Evolutionary conservation across 257 asterid species (phyloP).

Genomic region (Rubia yunnanensis): DNA sequence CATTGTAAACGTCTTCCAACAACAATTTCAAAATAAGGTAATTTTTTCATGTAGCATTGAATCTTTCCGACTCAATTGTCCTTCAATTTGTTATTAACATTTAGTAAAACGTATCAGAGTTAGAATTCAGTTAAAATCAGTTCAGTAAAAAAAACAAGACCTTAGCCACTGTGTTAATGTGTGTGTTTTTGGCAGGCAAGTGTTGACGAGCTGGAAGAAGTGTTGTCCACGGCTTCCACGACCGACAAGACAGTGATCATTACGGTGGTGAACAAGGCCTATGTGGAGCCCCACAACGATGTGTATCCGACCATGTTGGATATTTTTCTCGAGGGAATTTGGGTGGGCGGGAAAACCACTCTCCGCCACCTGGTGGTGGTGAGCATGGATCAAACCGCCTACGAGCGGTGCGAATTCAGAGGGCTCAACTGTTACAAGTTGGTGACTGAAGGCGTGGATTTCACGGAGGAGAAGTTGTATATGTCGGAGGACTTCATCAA

Average conservation of each 20-base stretch:
- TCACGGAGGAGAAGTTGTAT: conserved; percentile 47
- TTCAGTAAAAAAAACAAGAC: too few species aligned
- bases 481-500: conserved; percentile 56
- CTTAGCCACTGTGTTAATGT: too few species aligned
- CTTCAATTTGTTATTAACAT: too few species aligned
- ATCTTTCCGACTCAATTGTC: too few species aligned
- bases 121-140: too few species aligned
- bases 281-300: conserved; percentile 38
- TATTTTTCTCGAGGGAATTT: conserved; percentile 68
- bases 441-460: conserved; percentile 26
- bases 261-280: conserved; percentile 54
- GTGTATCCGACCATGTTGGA: conserved; percentile 58
- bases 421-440: conserved; percentile 51
- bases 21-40: conserved; percentile 11
- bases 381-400: conserved; percentile 51
- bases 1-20: conserved; percentile 1
- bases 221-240: conserved; percentile 44
- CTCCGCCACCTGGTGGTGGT: conserved; percentile 47
- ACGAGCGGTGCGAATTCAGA: conserved; percentile 49
- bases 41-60: too few species aligned
- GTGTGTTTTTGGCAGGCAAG: not conserved
- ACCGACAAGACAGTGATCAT: conserved; percentile 47
- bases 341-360: conserved; percentile 55
- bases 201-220: conserved; percentile 35
- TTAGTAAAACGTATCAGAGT: too few species aligned